Evolutionary conservation across 176 grass and related monocot species (phyloP), one percentile per base, ranked within the genome.

Genomic region (Oryza punctata): DNA sequence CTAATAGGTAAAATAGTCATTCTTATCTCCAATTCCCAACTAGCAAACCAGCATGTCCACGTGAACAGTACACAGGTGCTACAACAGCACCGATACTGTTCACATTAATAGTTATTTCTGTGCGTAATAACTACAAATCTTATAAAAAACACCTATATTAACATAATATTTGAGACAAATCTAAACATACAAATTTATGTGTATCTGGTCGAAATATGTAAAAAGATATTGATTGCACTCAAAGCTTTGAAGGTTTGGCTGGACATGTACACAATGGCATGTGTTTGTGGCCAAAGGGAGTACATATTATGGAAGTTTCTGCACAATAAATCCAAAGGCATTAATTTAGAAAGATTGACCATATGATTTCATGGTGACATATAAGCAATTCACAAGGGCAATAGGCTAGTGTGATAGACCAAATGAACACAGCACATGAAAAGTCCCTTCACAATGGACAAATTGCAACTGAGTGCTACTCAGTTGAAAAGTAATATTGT

Each of bases 401-500:
- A 72, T 46, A 75, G 27, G 27, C 30, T 32, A 29, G 12, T 33
- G 27, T 54, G 26, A 54, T 75, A 33, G 21, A 54, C 25, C 23
- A 33, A 21, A 54, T 29, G 14, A 54, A 27, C 11, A 75, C 19
- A 54, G 72, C 29, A 47, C 72, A 54, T n/a, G 25, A 18, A 21
- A 19, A 75, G 7, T 13, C 16, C 16, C 47, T 57, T 52, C 19
- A 16, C 1, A 14, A 10, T 32, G 44, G 6, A 76, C 1, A 29
- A 87, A 80, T 8, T 69, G 75, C 65, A 80, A 85, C 10, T 28
- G 2, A 21, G 78, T 54, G 65, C 40, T 26, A 49, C 3, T 61
- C 33, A 46, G 71, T 6, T 67, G 30, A 70, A 67, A 70, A 76
- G 18, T 30, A 57, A 67, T 27, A 76, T 57, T 87, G 23, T 71